Percentiles rank a stretch among this genome's conserved stretches.
phyloP scores from a whole-genome alignment of 2,329 filamentous ascomycete species.

The Apiospora sp. region DNA sequence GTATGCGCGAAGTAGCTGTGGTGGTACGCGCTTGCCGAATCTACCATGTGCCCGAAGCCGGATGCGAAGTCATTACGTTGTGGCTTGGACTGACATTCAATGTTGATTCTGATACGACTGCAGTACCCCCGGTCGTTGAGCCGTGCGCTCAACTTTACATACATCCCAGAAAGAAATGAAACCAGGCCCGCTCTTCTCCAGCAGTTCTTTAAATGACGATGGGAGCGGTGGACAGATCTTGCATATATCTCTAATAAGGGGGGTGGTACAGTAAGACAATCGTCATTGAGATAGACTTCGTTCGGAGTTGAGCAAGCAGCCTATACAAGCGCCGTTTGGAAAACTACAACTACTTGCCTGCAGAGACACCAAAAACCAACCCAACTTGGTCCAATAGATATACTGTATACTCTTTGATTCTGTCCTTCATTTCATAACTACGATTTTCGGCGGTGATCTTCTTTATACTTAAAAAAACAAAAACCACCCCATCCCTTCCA shows the following conservation, averaged over 20 bases:
- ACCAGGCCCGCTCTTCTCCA: background rate
- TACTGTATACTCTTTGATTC: background rate
- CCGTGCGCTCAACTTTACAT: background rate
- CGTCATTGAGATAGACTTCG: background rate
- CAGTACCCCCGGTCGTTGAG: background rate
- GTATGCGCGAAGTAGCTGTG: background rate
- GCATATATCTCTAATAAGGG: background rate
- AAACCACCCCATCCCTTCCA: background rate
- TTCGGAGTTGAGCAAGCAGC: background rate
- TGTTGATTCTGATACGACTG: background rate
- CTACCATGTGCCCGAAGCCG: background rate
- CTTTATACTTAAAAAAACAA: background rate
- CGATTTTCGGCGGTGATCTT: background rate
- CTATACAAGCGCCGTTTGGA: background rate
- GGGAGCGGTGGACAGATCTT: background rate
- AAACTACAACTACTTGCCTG: background rate
- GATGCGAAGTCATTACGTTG: background rate
- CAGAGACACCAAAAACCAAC: background rate
- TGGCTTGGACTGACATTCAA: background rate
- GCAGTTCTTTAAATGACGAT: background rate
- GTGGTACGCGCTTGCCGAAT: background rate
- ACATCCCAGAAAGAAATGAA: background rate
- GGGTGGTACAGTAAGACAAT: background rate
- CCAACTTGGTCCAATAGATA: background rate
- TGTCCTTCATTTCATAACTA: background rate